Conservation (phyloP, 495 filamentous ascomycete species). For the Aspergillus panamensis region DNA sequence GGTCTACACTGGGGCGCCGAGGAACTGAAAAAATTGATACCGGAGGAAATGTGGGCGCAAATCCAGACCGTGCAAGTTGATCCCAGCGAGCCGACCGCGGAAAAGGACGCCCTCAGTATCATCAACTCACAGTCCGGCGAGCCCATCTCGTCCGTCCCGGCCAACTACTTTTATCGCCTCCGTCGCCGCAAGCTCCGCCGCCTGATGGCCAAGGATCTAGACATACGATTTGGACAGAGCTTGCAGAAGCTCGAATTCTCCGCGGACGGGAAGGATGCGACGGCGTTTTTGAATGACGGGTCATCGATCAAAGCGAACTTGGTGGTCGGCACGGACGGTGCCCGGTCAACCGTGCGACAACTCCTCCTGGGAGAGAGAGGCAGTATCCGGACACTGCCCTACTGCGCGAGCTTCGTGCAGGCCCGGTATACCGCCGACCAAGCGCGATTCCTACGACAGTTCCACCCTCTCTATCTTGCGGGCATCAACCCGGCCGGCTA, state of each 20-base stretch:
- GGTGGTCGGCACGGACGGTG: constrained; percentile 48
- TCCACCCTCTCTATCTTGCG: constrained; percentile 26
- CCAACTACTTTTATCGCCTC: constrained; percentile 43
- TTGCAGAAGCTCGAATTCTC: constrained; percentile 15
- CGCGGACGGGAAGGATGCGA: constrained; percentile 21
- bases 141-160: constrained; percentile 30
- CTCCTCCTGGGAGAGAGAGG: constrained; percentile 36
- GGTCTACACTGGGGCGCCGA: constrained; percentile 52
- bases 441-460: constrained; percentile 30
- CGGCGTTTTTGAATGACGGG: constrained; percentile 22
- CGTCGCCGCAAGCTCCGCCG: constrained; percentile 40
- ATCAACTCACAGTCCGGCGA: constrained; percentile 50
- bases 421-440: constrained; percentile 29
- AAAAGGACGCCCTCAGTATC: constrained; percentile 37
- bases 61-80: constrained; percentile 41
- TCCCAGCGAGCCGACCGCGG: constrained; percentile 29
- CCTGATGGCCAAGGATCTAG: constrained; percentile 37
- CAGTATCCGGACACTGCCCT: constrained; percentile 22
- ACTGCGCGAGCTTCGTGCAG: constrained; percentile 35
- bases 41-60: constrained; percentile 29
- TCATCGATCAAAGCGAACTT: constrained; percentile 17
- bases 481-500: constrained; percentile 21
- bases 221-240: constrained; percentile 27
- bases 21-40: constrained; percentile 37
- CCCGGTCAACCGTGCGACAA: constrained; percentile 37